A percentile compares a stretch with the other conserved stretches of the same genome.
Conservation (phyloP, 192 early-diverging fungal genomes). For the Dimargaris cristalligena region DNA sequence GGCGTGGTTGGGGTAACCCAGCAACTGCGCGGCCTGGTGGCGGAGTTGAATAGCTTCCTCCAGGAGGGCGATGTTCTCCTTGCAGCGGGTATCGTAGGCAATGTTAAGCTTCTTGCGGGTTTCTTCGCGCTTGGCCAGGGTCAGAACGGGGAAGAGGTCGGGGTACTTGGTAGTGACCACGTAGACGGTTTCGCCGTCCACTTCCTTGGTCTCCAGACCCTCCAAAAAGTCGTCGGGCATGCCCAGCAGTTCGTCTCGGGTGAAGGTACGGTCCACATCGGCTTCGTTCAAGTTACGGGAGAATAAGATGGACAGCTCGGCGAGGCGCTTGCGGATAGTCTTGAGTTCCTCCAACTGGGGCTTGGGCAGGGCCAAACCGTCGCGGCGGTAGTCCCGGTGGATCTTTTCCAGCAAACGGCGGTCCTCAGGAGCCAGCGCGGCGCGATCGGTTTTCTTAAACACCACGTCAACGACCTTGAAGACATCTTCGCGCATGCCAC, state of each 20-base stretch:
- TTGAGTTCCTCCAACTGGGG: conserved; percentile 41
- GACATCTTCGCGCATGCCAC: conserved; percentile 43
- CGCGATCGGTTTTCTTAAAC: conserved; percentile 23
- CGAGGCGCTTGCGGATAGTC: conserved; percentile 44
- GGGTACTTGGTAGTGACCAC: conserved; percentile 62
- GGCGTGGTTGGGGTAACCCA: conserved; percentile 58
- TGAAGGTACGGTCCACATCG: conserved; percentile 29
- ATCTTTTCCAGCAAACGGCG: conserved; percentile 51
- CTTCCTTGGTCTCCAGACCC: conserved; percentile 31
- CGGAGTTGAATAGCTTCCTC: conserved; percentile 38
- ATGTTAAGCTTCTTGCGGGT: conserved; percentile 31
- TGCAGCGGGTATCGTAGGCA: conserved; percentile 37
- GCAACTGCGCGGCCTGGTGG: conserved; percentile 33
- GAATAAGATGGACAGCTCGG: conserved; percentile 52
- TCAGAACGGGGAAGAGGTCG: conserved; percentile 28
- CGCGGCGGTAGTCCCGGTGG: conserved; percentile 42
- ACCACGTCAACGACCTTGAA: conserved; percentile 36
- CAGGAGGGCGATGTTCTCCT: conserved; percentile 38
- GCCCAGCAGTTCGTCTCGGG: conserved; percentile 46
- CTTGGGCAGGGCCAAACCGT: conserved; percentile 49
- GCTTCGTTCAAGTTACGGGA: conserved; percentile 53
- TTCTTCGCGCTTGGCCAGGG: conserved; percentile 30
- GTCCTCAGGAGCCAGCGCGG: conserved; percentile 36
- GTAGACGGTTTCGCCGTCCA: conserved; percentile 43
- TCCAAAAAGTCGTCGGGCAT: conserved; percentile 56